Base-by-base conservation (phyloP, 495 filamentous ascomycete species). In the Pseudomonodictys pantanalensis region DNA sequence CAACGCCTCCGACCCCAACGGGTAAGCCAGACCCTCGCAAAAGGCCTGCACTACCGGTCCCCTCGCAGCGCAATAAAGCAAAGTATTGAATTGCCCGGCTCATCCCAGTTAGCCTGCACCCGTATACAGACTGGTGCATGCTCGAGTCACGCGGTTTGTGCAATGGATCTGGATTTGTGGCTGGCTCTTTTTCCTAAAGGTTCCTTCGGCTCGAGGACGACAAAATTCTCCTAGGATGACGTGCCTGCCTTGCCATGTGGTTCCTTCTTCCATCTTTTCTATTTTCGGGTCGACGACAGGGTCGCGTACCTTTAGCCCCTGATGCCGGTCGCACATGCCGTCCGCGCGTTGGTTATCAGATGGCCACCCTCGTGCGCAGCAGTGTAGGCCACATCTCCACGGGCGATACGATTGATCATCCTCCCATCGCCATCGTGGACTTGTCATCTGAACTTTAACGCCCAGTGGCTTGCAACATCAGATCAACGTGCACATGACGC, bases 211-310 rank as follows among this genome's bases (percentile, higher is more conserved):
- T 60, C 48, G 39, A n/a, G n/a, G n/a, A n/a, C n/a, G 26, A 22
- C 25, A 54, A 55, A 48, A 53, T 18, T 55, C 58, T 62, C 58
- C 50, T 56, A 39, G 20, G 29, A 62, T 62, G 50, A 55, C 58
- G 58, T 43, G 58, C 58, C n/a, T 28, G 7, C 2, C 29, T 35
- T 10, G 22, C 48, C 48, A 60, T 45, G 47, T 33, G 47, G 23
- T 2, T 20, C 26, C 43, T 23, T 29, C 38, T 15, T 41, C 20
- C 20, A 12, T 41, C 20, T 41, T 41, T 41, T 41, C 20, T n/a
- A 12, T 15, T 41, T 41, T 41, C 15, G 15, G 15, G 15, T 18
- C 38, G 15, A 3, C 43, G 17, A 25, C 12, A 12, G 11, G n/a
- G 30, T 49, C 46, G 46, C 46, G 28, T 29, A 28, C 23, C 3